Evolutionary conservation across 2,329 filamentous ascomycete genomes (phyloP).

Genomic region (Colletotrichum lupini): DNA sequence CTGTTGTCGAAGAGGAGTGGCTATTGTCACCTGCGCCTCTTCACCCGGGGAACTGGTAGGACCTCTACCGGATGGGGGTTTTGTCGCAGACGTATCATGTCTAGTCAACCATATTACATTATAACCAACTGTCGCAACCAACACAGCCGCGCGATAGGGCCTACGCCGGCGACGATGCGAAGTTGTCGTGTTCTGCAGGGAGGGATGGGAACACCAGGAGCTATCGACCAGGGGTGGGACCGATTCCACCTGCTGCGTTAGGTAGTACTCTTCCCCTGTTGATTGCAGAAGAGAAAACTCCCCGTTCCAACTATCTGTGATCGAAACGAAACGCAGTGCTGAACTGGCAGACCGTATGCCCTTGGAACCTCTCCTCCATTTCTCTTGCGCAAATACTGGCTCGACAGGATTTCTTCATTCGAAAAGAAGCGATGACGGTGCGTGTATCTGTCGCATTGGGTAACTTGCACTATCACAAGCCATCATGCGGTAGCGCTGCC

Average conservation of each 20-base stretch:
- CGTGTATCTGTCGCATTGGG: not conserved
- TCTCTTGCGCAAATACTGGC: not conserved
- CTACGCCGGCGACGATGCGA: slow-evolving; percentile 23
- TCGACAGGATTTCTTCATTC: not conserved
- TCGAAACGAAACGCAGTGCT: slow-evolving; percentile 13
- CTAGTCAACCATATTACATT: not conserved
- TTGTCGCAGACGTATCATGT: not conserved
- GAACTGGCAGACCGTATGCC: not conserved
- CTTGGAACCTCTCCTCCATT: not conserved
- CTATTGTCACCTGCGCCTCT: not conserved
- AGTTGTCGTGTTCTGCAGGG: not conserved
- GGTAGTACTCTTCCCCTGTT: not conserved
- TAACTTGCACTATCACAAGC: not conserved
- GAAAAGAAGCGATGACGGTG: not conserved
- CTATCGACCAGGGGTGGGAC: slow-evolving; percentile 4
- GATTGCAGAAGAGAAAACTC: slow-evolving; percentile 2
- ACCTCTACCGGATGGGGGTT: not conserved
- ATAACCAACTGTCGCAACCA: not conserved
- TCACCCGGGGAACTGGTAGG: not conserved
- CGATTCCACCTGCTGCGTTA: slow-evolving; percentile 12
- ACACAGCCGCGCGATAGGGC: slow-evolving; percentile 21
- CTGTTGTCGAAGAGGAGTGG: not conserved
- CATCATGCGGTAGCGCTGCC: not conserved
- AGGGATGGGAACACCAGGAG: not conserved
- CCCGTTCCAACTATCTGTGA: not conserved